These are phyloP conservation scores for Blastocystis sp. DNA, from an alignment of 352 stramenopile species.

Conservation along the genomic window DNA sequence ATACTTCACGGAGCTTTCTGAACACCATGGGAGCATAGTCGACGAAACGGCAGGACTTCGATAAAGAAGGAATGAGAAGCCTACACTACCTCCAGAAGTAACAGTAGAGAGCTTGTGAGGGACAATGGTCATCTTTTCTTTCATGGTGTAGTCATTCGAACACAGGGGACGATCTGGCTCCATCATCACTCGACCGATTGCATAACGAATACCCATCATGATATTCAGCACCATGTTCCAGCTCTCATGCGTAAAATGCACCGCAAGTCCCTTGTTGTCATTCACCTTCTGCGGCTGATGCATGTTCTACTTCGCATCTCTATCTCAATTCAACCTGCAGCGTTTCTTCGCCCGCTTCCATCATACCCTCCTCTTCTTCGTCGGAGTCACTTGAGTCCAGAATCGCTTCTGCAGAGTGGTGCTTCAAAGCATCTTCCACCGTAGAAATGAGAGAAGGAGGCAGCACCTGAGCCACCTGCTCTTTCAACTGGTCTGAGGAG, in stretches of 20 bases:
- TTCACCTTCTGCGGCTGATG: neutral
- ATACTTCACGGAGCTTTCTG: slow-evolving; percentile 77
- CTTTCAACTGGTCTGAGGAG: neutral
- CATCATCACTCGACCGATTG: slow-evolving; percentile 74
- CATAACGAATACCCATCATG: slow-evolving; percentile 93
- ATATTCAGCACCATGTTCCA: slow-evolving; percentile 95
- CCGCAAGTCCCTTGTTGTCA: slow-evolving; percentile 35
- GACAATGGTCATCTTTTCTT: slow-evolving; percentile 71
- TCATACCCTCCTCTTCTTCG: neutral
- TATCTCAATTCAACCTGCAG: neutral
- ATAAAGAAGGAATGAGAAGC: slow-evolving; percentile 70
- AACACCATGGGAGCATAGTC: slow-evolving; percentile 79
- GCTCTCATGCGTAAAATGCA: slow-evolving; percentile 78
- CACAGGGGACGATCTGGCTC: slow-evolving; percentile 67
- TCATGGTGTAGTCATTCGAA: slow-evolving; percentile 73
- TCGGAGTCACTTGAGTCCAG: neutral
- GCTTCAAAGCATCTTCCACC: neutral
- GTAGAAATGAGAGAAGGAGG: neutral
- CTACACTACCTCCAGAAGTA: slow-evolving; percentile 72
- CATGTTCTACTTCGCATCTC: slow-evolving; percentile 1
- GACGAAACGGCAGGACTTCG: slow-evolving; percentile 76
- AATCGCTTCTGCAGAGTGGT: neutral
- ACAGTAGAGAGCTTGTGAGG: slow-evolving; percentile 63
- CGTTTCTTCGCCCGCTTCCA: neutral
- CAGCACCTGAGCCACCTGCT: neutral